phyloP scores from a whole-genome alignment of 2,329 filamentous ascomycete genomes.

The Pseudogymnoascus sp. region DNA sequence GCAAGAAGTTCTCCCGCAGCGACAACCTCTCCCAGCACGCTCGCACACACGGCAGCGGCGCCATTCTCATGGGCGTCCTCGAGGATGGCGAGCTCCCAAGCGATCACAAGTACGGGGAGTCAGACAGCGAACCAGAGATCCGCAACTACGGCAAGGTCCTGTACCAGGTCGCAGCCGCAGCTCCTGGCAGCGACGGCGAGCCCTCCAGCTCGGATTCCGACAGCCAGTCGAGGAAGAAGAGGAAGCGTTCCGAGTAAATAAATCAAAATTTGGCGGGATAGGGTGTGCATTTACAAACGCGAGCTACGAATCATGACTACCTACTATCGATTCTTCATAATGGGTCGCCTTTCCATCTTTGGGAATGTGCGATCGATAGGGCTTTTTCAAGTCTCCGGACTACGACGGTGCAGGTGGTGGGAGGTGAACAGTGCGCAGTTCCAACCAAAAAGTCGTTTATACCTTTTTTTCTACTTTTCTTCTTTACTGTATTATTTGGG shows the following conservation, averaged over 20 bases:
- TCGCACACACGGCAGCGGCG: slow-evolving; percentile 82
- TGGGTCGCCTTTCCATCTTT: slow-evolving; percentile 18
- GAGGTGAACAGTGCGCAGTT: slow-evolving; percentile 17
- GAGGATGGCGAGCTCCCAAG: slow-evolving; percentile 55
- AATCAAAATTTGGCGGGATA: background rate
- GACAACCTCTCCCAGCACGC: slow-evolving; percentile 97
- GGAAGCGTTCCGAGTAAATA: slow-evolving; percentile 58
- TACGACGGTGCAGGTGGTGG: slow-evolving; percentile 26
- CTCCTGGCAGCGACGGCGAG: slow-evolving; percentile 58
- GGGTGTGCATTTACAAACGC: slow-evolving; percentile 11
- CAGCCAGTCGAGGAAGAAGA: slow-evolving; percentile 61
- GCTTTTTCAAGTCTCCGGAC: slow-evolving; percentile 20
- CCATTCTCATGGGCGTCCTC: slow-evolving; percentile 83
- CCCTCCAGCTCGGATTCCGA: slow-evolving; percentile 44
- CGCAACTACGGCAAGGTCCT: slow-evolving; percentile 66
- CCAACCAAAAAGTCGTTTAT: slow-evolving; percentile 24
- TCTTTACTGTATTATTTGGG: slow-evolving; percentile 26
- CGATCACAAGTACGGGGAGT: slow-evolving; percentile 34
- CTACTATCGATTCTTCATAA: slow-evolving; percentile 22
- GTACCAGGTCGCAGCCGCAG: slow-evolving; percentile 70
- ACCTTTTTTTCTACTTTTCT: slow-evolving; percentile 7
- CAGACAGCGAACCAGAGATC: slow-evolving; percentile 50
- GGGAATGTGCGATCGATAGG: slow-evolving; percentile 21
- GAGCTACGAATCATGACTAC: slow-evolving; percentile 21
- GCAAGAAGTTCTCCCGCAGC: slow-evolving; percentile 97